Percentiles rank a stretch among this genome's conserved stretches.
Evolutionary conservation across 768 basidiomycete species (phyloP).

Genomic region (Russula brevipes): DNA sequence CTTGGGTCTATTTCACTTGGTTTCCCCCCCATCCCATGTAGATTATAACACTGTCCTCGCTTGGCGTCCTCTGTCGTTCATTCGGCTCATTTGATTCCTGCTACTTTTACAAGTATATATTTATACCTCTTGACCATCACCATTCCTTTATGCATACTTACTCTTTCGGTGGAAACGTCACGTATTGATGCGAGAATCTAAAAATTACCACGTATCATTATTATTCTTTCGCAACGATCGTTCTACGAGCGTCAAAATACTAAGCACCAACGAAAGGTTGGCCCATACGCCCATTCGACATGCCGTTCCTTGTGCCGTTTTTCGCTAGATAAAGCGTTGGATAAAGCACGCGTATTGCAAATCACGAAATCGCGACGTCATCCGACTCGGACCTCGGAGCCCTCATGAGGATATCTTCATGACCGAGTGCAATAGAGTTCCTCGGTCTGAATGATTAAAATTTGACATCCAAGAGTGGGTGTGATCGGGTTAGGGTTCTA

Average conservation of each 20-base stretch:
- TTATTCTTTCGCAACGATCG: neutral
- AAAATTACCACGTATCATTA: neutral
- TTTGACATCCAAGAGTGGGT: too few species aligned
- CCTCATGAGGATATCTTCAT: too few species aligned
- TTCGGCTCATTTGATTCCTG: neutral
- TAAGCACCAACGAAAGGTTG: neutral
- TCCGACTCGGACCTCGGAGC: too few species aligned
- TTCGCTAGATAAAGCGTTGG: neutral
- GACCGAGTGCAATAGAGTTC: too few species aligned
- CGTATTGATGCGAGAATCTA: neutral
- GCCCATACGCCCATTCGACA: neutral
- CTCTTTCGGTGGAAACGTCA: neutral
- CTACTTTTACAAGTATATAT: neutral
- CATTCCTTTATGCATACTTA: neutral
- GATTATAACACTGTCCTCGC: neutral
- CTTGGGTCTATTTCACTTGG: neutral
- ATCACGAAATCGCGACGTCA: too few species aligned
- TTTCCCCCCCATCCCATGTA: neutral
- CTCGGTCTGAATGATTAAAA: too few species aligned
- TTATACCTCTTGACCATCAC: neutral
- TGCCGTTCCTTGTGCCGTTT: neutral
- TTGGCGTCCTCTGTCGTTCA: neutral
- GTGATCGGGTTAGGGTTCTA: slow-evolving; percentile 2
- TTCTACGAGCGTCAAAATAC: neutral
- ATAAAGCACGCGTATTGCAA: too few species aligned